phyloP scores from a whole-genome alignment of 225 moss, liverwort and hornwort species.

The Polytrichum commune region DNA sequence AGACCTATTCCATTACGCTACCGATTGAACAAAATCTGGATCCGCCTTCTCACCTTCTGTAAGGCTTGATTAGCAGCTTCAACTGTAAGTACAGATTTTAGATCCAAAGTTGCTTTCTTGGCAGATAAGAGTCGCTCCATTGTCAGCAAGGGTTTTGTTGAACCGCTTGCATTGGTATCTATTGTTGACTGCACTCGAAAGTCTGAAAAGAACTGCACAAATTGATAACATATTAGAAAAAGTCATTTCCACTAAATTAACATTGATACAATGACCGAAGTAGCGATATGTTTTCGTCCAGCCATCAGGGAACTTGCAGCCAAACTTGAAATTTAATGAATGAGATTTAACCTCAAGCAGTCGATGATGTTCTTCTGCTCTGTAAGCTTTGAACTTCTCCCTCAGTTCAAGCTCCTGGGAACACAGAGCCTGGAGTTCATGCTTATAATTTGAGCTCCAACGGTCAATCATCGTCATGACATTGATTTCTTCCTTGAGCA shows the following conservation, averaged over 20 bases:
- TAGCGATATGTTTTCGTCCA: background rate
- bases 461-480: background rate
- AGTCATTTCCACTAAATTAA: background rate
- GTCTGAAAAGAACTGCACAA: conserved; percentile 3
- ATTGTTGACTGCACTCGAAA: background rate
- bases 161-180: background rate
- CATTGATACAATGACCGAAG: background rate
- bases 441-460: background rate
- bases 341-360: conserved; percentile 1
- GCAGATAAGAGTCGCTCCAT: background rate
- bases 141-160: background rate
- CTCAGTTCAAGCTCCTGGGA: background rate
- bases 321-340: background rate
- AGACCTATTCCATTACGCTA: background rate
- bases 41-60: background rate
- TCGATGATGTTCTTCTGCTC: conserved; percentile 1
- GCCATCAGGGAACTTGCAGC: background rate
- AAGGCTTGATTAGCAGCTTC: background rate
- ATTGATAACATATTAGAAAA: background rate
- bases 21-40: background rate
- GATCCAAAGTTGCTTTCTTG: conserved; percentile 1
- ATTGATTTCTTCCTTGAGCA: background rate
- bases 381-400: conserved; percentile 2
- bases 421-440: background rate
- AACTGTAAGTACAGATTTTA: conserved; percentile 2